These are phyloP conservation scores for Didymella lethalis DNA, from an alignment of 2,329 filamentous ascomycete genomes.

Conservation along the genomic window DNA sequence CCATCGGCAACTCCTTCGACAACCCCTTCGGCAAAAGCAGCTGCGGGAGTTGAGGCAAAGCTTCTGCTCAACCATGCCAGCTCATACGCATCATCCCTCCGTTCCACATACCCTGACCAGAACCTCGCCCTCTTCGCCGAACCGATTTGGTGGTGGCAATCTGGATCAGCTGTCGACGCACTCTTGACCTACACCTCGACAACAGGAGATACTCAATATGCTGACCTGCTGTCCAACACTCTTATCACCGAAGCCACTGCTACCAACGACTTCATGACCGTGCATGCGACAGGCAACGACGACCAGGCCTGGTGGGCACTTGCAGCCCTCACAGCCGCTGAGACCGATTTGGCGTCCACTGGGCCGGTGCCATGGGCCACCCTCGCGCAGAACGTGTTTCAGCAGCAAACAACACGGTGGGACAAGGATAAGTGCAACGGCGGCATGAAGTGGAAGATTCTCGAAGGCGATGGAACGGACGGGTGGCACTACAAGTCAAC, in stretches of 20 bases:
- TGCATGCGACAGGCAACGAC: conserved; percentile 66
- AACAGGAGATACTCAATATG: conserved; percentile 53
- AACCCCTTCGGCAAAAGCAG: not conserved
- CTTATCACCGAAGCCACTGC: conserved; percentile 36
- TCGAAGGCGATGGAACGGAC: conserved; percentile 66
- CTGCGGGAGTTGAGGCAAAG: conserved; percentile 15
- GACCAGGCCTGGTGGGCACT: conserved; percentile 79
- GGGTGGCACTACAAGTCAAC: conserved; percentile 84
- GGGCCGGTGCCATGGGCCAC: conserved; percentile 65
- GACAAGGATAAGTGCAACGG: conserved; percentile 70
- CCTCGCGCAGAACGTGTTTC: conserved; percentile 74
- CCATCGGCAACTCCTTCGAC: not conserved
- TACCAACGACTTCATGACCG: conserved; percentile 51
- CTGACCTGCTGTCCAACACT: conserved; percentile 41
- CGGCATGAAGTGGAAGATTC: conserved; percentile 78
- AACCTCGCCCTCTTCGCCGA: conserved; percentile 30
- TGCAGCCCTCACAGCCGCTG: conserved; percentile 70
- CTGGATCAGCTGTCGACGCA: conserved; percentile 36
- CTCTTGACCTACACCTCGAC: conserved; percentile 53
- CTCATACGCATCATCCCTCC: conserved; percentile 29
- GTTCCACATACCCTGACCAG: conserved; percentile 29
- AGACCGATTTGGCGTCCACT: conserved; percentile 66
- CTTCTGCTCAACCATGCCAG: conserved; percentile 26
- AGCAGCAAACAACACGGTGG: conserved; percentile 73
- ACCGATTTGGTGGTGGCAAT: conserved; percentile 45